phyloP scores from a whole-genome alignment of 1,284 basidiomycete genomes.

The Trametes polyzona region DNA sequence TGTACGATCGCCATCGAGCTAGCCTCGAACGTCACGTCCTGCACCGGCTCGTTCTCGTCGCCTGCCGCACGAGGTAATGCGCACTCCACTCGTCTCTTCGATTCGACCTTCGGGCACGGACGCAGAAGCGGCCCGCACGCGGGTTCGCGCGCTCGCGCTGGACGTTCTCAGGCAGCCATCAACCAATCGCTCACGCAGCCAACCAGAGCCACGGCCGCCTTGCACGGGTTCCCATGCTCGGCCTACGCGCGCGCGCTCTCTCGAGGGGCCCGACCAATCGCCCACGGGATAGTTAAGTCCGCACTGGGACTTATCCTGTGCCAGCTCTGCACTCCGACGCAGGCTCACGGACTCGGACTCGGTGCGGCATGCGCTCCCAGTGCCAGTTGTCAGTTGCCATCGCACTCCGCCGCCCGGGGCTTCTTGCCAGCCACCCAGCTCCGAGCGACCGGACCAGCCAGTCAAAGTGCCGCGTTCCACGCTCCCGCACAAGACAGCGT shows the following conservation, averaged over 20 bases:
- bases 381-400: no score
- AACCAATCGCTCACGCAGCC: conserved; percentile 8
- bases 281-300: conserved; percentile 10
- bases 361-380: no score
- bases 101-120: neutral
- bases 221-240: conserved; percentile 2
- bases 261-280: conserved; percentile 9
- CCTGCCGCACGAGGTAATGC: neutral
- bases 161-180: neutral
- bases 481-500: neutral
- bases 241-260: neutral
- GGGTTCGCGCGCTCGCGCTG: neutral
- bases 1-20: neutral
- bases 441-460: neutral
- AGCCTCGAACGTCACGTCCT: neutral
- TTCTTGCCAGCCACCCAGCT: neutral
- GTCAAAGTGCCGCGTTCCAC: neutral
- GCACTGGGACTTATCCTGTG: conserved; percentile 9
- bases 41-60: neutral
- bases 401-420: neutral
- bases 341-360: no score
- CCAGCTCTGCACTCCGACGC: neutral
- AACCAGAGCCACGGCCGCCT: neutral
- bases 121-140: neutral
- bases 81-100: neutral